phyloP scores from a whole-genome alignment of 106 monocot genomes.

The Cymbidium sinense region DNA sequence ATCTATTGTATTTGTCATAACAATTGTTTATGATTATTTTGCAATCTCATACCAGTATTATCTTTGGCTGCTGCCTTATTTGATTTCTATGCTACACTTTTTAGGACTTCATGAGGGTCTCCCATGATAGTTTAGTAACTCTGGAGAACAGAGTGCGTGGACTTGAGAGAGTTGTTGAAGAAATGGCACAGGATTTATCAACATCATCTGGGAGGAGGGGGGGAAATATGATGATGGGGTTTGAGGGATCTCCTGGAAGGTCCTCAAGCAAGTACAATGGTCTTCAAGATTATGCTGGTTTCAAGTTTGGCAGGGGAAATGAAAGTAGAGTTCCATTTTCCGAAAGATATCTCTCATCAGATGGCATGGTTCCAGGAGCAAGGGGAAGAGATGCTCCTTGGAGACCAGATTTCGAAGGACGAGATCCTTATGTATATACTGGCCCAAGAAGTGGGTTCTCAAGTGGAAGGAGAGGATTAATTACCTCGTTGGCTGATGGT shows the following conservation, averaged over 20 bases:
- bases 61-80: neutral
- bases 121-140: slow-evolving; percentile 88
- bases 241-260: slow-evolving; percentile 69
- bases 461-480: slow-evolving; percentile 46
- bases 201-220: slow-evolving; percentile 64
- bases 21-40: neutral
- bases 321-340: slow-evolving; percentile 52
- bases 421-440: slow-evolving; percentile 56
- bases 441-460: slow-evolving; percentile 36
- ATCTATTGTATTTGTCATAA: neutral
- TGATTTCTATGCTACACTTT: slow-evolving; percentile 9
- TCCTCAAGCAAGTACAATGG: slow-evolving; percentile 67
- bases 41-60: neutral
- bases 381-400: slow-evolving; percentile 58
- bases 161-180: slow-evolving; percentile 89
- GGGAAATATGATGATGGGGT: slow-evolving; percentile 44
- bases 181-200: slow-evolving; percentile 80
- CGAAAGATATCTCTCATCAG: slow-evolving; percentile 61
- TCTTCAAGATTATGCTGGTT: slow-evolving; percentile 51
- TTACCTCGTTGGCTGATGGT: slow-evolving; percentile 22
- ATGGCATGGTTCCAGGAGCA: slow-evolving; percentile 35
- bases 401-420: slow-evolving; percentile 58
- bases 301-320: slow-evolving; percentile 49
- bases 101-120: slow-evolving; percentile 98
- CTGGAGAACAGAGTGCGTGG: slow-evolving; percentile 88